Evolutionary conservation across 2,329 filamentous ascomycete species (phyloP).

Genomic region (Amylocarpus encephaloides): DNA sequence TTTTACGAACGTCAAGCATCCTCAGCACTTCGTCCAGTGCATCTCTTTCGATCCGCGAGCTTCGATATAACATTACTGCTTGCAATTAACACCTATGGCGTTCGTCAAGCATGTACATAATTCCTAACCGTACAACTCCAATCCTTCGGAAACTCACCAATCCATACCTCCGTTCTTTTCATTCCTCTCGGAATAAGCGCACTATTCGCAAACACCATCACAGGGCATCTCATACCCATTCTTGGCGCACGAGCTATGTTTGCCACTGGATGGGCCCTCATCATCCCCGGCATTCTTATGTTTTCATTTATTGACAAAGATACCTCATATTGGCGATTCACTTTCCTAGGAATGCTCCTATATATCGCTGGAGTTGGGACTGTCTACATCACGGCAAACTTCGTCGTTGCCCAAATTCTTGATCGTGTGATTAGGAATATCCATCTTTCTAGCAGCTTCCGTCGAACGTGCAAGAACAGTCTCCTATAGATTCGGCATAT

Average conservation of each 20-base stretch:
- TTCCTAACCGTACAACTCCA: slow-evolving; percentile 7
- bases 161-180: slow-evolving; percentile 7
- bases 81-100: slow-evolving; percentile 2
- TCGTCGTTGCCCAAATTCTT: too few species aligned
- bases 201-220: neutral
- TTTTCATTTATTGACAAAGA: slow-evolving; percentile 3
- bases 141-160: slow-evolving; percentile 4
- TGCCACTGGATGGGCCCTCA: neutral
- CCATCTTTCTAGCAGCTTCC: too few species aligned
- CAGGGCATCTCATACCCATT: neutral
- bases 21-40: slow-evolving; percentile 1
- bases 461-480: too few species aligned
- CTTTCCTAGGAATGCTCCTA: slow-evolving; percentile 5
- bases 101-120: slow-evolving; percentile 7
- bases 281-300: slow-evolving; percentile 1
- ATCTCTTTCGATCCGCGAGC: slow-evolving; percentile 1
- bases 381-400: slow-evolving; percentile 5
- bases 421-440: too few species aligned
- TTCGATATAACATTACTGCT: slow-evolving; percentile 5
- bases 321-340: slow-evolving; percentile 3
- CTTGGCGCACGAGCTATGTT: slow-evolving; percentile 3
- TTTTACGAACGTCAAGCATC: slow-evolving; percentile 4
- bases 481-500: too few species aligned
- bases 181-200: slow-evolving; percentile 1
- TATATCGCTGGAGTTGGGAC: slow-evolving; percentile 7